These are phyloP conservation scores for Chimonanthus salicifolius DNA, from an alignment of 164 flowering plant genomes.

Conservation along the genomic window DNA sequence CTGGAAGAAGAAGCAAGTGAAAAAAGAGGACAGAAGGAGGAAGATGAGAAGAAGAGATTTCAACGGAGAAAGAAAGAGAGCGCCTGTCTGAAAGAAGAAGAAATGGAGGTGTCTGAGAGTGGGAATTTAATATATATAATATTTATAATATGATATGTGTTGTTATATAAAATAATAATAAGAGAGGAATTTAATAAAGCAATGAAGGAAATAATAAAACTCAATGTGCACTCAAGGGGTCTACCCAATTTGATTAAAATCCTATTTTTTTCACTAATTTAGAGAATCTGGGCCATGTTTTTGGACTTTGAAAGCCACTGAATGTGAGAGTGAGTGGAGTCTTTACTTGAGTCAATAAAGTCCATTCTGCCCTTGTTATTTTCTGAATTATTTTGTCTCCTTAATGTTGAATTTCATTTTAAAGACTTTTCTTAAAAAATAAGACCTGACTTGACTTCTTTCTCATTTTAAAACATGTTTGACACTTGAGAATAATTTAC, in stretches of 20 bases:
- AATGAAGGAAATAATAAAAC: not conserved
- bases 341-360: no score
- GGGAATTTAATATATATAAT: not conserved
- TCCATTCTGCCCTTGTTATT: no score
- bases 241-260: not conserved
- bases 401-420: no score
- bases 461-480: no score
- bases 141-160: not conserved
- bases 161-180: not conserved
- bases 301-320: no score
- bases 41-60: constrained; percentile 1
- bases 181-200: not conserved
- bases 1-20: not conserved
- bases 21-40: constrained; percentile 4
- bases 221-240: no score
- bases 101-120: constrained; percentile 20
- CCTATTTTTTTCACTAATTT: no score
- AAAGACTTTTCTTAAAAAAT: no score
- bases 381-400: no score
- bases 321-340: no score
- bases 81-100: constrained; percentile 6
- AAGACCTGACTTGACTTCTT: no score
- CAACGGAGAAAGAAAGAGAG: constrained; percentile 1
- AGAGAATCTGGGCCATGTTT: not conserved
- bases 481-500: no score